phyloP scores from a whole-genome alignment of 75 land plant genomes.

The Cryptomeria japonica region DNA sequence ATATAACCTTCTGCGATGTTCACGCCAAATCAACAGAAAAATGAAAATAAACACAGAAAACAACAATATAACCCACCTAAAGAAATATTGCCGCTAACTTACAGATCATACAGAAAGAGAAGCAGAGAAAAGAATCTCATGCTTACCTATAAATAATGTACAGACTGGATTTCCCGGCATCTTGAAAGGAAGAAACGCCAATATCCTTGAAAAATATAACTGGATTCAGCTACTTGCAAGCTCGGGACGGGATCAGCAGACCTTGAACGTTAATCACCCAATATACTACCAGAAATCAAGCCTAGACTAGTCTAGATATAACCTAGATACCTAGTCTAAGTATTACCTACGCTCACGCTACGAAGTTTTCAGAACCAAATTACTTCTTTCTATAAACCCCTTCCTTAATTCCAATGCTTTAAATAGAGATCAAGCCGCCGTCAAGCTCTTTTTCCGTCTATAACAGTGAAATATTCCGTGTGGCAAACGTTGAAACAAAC shows the following conservation, averaged over 20 bases:
- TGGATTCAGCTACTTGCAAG: neutral
- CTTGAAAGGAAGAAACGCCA: neutral
- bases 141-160: conserved; percentile 22
- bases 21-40: neutral
- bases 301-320: neutral
- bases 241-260: neutral
- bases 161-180: conserved; percentile 26
- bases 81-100: neutral
- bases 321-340: neutral
- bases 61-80: neutral
- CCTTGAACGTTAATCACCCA: neutral
- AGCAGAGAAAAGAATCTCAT: neutral
- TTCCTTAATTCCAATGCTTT: neutral
- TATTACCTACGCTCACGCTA: neutral
- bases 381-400: neutral
- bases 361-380: neutral
- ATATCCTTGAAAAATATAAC: neutral
- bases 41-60: neutral
- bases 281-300: neutral
- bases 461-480: neutral
- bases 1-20: neutral
- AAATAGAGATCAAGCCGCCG: neutral
- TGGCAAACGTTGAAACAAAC: neutral
- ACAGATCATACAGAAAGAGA: neutral
- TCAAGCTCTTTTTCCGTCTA: neutral